phyloP scores from a whole-genome alignment of 768 basidiomycete genomes.

The Pleurotus ostreatus region DNA sequence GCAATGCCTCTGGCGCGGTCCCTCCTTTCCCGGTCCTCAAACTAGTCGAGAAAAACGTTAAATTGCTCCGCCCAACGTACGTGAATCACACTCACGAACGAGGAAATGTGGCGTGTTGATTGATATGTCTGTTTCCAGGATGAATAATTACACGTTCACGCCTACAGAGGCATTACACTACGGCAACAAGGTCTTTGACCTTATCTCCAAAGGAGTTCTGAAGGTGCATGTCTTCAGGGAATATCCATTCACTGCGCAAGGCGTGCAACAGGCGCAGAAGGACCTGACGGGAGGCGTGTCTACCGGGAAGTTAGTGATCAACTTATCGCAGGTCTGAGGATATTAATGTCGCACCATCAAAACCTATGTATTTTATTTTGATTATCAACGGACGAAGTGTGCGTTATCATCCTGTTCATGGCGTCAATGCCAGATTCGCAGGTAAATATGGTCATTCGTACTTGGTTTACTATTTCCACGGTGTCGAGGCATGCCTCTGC shows the following conservation, averaged over 20 bases:
- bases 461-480: too few relatives aligned
- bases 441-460: too few relatives aligned
- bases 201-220: constrained; percentile 55
- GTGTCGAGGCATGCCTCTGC: too few relatives aligned
- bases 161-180: constrained; percentile 71
- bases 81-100: constrained; percentile 17
- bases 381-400: too few relatives aligned
- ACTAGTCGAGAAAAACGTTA: constrained; percentile 80
- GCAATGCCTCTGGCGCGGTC: constrained; percentile 88
- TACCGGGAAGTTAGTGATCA: constrained; percentile 82
- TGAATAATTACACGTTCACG: constrained; percentile 70
- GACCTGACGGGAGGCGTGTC: constrained; percentile 79
- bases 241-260: constrained; percentile 83
- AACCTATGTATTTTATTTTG: too few relatives aligned
- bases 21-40: constrained; percentile 71
- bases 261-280: constrained; percentile 68
- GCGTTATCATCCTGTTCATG: constrained; percentile 11
- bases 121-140: constrained; percentile 30
- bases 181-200: constrained; percentile 55
- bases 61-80: constrained; percentile 72
- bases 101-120: not conserved
- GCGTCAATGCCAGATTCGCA: too few relatives aligned
- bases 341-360: too few relatives aligned
- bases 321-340: constrained; percentile 18
- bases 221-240: constrained; percentile 70